phyloP scores from a whole-genome alignment of 2,329 filamentous ascomycete genomes.

The Sphaerulina musiva region DNA sequence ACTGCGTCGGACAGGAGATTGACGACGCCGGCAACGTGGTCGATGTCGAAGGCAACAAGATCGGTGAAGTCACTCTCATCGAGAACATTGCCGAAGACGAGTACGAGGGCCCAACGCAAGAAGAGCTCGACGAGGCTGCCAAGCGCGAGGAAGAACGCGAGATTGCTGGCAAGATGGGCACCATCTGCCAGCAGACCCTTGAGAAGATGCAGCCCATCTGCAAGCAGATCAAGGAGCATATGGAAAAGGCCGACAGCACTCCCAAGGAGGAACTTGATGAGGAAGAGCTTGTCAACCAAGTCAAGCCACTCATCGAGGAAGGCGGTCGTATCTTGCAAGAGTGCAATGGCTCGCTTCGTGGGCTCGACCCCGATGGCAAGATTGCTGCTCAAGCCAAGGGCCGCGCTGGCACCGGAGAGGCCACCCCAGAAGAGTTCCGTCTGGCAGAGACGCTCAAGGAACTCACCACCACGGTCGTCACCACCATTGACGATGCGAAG shows the following conservation, averaged over 20 bases:
- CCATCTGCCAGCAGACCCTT: constrained; percentile 68
- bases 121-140: constrained; percentile 46
- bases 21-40: constrained; percentile 49
- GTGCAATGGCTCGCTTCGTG: constrained; percentile 78
- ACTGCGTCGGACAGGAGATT: constrained; percentile 48
- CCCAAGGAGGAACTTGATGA: constrained; percentile 85
- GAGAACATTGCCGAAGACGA: constrained; percentile 50
- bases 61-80: constrained; percentile 57
- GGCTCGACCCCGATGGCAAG: constrained; percentile 79
- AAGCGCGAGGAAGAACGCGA: constrained; percentile 63
- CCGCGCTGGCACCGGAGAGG: constrained; percentile 66
- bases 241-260: constrained; percentile 72
- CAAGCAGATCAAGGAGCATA: constrained; percentile 78
- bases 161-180: constrained; percentile 68
- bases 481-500: constrained; percentile 80
- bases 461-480: constrained; percentile 71
- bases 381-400: constrained; percentile 82
- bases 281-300: constrained; percentile 76
- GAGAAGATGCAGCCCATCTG: constrained; percentile 79
- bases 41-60: constrained; percentile 55
- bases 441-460: constrained; percentile 82
- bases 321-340: constrained; percentile 75
- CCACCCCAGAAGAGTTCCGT: constrained; percentile 74
- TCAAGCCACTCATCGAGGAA: constrained; percentile 84
- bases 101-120: constrained; percentile 50